These are phyloP conservation scores for Nicotiana paniculata DNA, from an alignment of 257 asterid species.

Conservation along the genomic window DNA sequence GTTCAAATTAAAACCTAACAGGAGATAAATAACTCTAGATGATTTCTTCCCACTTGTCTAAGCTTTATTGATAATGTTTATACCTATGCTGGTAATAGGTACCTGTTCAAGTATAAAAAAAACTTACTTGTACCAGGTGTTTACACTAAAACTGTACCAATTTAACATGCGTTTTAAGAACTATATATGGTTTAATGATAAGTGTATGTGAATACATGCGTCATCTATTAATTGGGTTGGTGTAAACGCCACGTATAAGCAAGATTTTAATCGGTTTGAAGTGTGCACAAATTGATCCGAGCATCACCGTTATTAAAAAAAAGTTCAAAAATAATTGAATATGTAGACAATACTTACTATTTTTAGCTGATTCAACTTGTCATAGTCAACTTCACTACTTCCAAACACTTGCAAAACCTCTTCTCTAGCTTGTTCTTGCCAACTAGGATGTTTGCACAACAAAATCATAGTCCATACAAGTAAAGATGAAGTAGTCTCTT, in stretches of 20 bases:
- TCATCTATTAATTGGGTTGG: no score
- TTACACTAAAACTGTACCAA: no score
- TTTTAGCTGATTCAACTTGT: conserved; percentile 18
- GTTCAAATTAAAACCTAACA: neutral
- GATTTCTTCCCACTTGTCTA: neutral
- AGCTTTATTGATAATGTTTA: neutral
- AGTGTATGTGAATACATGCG: no score
- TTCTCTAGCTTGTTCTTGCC: conserved; percentile 25
- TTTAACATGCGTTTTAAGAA: no score
- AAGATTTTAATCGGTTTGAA: neutral
- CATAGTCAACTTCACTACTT: conserved; percentile 11
- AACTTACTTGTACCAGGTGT: no score
- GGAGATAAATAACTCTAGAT: neutral
- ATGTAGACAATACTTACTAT: conserved; percentile 6
- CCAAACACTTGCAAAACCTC: conserved; percentile 17
- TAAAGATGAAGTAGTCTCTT: conserved; percentile 20
- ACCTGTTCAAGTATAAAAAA: no score
- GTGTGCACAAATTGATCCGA: neutral
- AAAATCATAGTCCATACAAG: conserved; percentile 27
- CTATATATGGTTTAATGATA: no score
- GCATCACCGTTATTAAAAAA: no score
- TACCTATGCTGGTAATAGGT: neutral
- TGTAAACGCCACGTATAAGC: no score
- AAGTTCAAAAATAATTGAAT: neutral
- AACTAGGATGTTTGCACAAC: conserved; percentile 14